phyloP scores from a whole-genome alignment of 2,329 filamentous ascomycete species.

The Clarireedia monteithiana region DNA sequence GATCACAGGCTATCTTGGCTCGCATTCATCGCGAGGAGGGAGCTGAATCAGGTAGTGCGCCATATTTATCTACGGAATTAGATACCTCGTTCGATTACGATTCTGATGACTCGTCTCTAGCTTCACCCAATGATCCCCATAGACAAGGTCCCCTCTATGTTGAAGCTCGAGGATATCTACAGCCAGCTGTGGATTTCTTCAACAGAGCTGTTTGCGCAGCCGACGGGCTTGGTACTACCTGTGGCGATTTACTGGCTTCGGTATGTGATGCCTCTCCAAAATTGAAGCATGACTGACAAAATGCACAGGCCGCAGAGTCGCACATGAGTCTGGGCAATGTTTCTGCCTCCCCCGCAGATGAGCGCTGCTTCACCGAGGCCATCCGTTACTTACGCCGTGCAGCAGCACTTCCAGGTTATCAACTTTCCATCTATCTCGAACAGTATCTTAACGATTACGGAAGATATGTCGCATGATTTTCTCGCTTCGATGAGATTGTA shows the following conservation, averaged over 20 bases:
- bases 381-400: slow-evolving; percentile 38
- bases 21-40: slow-evolving; percentile 39
- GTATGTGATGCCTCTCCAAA: slow-evolving; percentile 29
- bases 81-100: neutral
- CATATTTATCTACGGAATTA: slow-evolving; percentile 15
- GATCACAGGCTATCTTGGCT: slow-evolving; percentile 41
- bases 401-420: slow-evolving; percentile 34
- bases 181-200: slow-evolving; percentile 45
- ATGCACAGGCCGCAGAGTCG: slow-evolving; percentile 40
- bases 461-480: slow-evolving; percentile 21
- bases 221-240: slow-evolving; percentile 30
- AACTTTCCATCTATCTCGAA: slow-evolving; percentile 37
- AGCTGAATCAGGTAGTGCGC: slow-evolving; percentile 24
- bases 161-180: slow-evolving; percentile 42
- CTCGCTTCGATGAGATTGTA: slow-evolving; percentile 6
- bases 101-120: slow-evolving; percentile 26
- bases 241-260: slow-evolving; percentile 36
- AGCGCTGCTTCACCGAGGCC: slow-evolving; percentile 38
- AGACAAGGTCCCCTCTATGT: slow-evolving; percentile 37
- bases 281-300: neutral
- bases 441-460: slow-evolving; percentile 42
- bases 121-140: slow-evolving; percentile 28
- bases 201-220: slow-evolving; percentile 38
- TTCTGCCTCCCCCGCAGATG: slow-evolving; percentile 35
- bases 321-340: slow-evolving; percentile 46